Evolutionary conservation across 202 grass and related monocot species (phyloP), one percentile per base, ranked within the genome.

Genomic region (Digitaria exilis): DNA sequence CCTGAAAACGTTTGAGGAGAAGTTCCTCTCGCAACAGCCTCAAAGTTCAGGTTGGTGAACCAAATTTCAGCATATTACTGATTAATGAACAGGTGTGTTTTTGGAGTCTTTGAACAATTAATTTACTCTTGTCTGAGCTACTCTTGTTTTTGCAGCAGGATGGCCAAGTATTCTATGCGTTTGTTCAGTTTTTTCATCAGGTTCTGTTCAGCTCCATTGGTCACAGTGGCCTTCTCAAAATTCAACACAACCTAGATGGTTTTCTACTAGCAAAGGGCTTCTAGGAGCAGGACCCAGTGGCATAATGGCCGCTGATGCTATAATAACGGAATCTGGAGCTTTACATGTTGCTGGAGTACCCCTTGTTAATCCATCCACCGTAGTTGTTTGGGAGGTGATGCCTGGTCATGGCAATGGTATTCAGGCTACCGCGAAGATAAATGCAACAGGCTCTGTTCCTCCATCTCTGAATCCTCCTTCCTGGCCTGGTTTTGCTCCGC

Each of bases 381-480:
- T 99, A 76, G 96, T 99, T 63, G 96, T 99, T 80, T 99, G 96
- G 96, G 96, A 99, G 75, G 96, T 99, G 83, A 99, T 99, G 96
- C 91, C 96, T 52, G 96, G 96, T 79, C 89, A 89, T 71, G 96
- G 93, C 69, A 99, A 94, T 90, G 89, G 93, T 80, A 79, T 96
- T 84, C 93, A 96, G 76, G 81, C 85, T 84, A 89, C 93, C 67
- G 86, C 93, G 31, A 99, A 99, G 65, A 92, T 96, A 87, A 96
- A 87, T 77, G 89, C 87, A 78, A 82, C 84, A 31, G 87, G 85
- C 46, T 43, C 81, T 77, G 84, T 99, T 75, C 93, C 96, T 66
- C 91, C 96, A 54, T 96, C 93, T 79, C 82, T 99, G 11, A 96
- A 89, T 63, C 93, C 96, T 46, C 93, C 96, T 52, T 87, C 87